These are phyloP conservation scores for Mycosphaerella sp. DNA, from an alignment of 2,329 filamentous ascomycete genomes.

Conservation along the genomic window DNA sequence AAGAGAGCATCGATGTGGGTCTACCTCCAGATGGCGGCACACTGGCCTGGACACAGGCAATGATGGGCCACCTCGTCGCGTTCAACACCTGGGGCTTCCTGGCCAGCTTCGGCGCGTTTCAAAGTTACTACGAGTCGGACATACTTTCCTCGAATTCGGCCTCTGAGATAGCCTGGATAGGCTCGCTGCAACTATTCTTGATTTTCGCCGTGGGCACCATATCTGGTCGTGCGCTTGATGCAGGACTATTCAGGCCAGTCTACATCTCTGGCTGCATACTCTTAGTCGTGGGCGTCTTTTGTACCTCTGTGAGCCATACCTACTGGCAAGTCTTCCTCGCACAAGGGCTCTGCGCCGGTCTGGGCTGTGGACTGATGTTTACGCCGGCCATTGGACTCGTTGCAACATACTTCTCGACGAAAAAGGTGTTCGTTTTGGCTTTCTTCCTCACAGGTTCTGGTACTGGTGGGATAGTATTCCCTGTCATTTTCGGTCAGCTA, in stretches of 20 bases:
- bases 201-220: conserved; percentile 26
- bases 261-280: conserved; percentile 34
- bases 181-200: conserved; percentile 45
- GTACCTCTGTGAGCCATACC: conserved; percentile 35
- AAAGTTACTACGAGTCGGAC: not conserved
- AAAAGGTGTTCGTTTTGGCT: conserved; percentile 29
- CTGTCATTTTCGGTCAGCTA: conserved; percentile 47
- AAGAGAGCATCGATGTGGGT: not conserved
- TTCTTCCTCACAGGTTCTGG: conserved; percentile 53
- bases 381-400: conserved; percentile 33
- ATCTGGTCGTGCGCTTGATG: not conserved
- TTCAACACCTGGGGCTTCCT: not conserved
- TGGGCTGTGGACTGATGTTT: conserved; percentile 39
- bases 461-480: conserved; percentile 58
- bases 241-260: conserved; percentile 27
- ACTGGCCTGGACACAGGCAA: conserved; percentile 41
- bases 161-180: conserved; percentile 43
- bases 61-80: conserved; percentile 35
- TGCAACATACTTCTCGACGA: conserved; percentile 33
- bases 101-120: not conserved
- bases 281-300: conserved; percentile 38
- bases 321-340: conserved; percentile 45
- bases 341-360: conserved; percentile 42
- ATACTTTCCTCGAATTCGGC: not conserved
- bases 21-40: conserved; percentile 37